phyloP scores from a whole-genome alignment of 2,329 filamentous ascomycete genomes.

The Penicillium brevicompactum region DNA sequence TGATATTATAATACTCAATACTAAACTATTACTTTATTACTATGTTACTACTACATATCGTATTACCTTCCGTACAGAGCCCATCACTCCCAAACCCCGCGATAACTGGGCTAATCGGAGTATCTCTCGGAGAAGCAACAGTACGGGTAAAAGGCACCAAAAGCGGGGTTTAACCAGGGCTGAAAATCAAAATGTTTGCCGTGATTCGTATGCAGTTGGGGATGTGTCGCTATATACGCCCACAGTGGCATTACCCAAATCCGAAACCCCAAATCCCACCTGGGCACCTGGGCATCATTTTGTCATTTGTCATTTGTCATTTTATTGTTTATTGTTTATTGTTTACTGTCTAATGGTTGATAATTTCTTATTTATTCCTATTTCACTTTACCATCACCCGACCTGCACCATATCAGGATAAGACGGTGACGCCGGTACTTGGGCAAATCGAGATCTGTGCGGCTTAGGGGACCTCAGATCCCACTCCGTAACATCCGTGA shows the following conservation, averaged over 20 bases:
- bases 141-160: neutral
- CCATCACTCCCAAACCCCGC: no score
- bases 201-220: no score
- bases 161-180: slow-evolving; percentile 10
- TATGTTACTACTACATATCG: neutral
- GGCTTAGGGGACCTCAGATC: neutral
- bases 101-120: no score
- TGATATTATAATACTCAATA: neutral
- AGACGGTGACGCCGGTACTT: no score
- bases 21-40: neutral
- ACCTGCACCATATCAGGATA: neutral
- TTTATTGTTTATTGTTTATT: neutral
- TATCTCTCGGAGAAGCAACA: neutral
- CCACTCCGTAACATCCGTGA: neutral
- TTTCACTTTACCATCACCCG: neutral
- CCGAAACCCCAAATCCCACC: no score
- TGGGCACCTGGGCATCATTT: no score
- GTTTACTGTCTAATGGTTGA: no score
- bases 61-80: no score
- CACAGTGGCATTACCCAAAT: neutral
- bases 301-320: no score
- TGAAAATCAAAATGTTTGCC: neutral
- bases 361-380: neutral
- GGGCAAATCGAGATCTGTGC: neutral
- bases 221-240: neutral